Percentiles rank a stretch among this genome's conserved stretches.
phyloP scores from a whole-genome alignment of 208 protist genomes.

The Angomonas deanei region DNA sequence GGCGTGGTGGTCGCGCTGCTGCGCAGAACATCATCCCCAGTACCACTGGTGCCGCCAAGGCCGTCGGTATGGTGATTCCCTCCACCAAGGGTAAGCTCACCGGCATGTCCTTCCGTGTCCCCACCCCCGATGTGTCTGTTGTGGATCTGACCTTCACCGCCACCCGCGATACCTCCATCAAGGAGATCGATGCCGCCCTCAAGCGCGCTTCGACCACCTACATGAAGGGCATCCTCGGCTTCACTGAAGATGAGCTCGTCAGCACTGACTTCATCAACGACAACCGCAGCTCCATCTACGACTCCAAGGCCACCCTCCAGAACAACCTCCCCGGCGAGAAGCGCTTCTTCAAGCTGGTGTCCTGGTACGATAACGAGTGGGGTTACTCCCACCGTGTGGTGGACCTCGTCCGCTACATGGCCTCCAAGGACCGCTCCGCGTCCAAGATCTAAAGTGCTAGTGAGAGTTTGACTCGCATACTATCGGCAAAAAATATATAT shows the following conservation, averaged over 20 bases:
- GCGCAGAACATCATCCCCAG: slow-evolving; percentile 99
- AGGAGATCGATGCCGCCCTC: slow-evolving; percentile 95
- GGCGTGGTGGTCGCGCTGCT: slow-evolving; percentile 95
- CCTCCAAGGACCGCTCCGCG: slow-evolving; percentile 34
- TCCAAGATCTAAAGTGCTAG: slow-evolving; percentile 42
- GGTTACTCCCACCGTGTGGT: slow-evolving; percentile 98
- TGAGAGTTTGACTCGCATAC: too few species aligned
- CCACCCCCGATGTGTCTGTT: slow-evolving; percentile 97
- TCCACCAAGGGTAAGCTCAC: slow-evolving; percentile 86
- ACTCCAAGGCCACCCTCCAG: slow-evolving; percentile 96
- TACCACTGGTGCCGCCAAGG: slow-evolving; percentile 98
- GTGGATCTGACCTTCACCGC: slow-evolving; percentile 97
- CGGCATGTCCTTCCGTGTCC: slow-evolving; percentile 99
- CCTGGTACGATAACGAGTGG: slow-evolving; percentile 99
- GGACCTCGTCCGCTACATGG: slow-evolving; percentile 93
- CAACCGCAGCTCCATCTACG: slow-evolving; percentile 96
- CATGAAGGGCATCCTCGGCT: slow-evolving; percentile 96
- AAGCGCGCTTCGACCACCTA: slow-evolving; percentile 89
- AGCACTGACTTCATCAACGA: slow-evolving; percentile 97
- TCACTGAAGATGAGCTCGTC: slow-evolving; percentile 98
- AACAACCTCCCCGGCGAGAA: slow-evolving; percentile 83
- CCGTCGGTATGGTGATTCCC: slow-evolving; percentile 96
- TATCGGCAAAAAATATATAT: too few species aligned
- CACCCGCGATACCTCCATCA: slow-evolving; percentile 90
- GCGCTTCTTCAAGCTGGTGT: slow-evolving; percentile 98